Base-by-base conservation (phyloP, 1,139 yeast genomes). In the Casaregolazyma suthepensis region DNA sequence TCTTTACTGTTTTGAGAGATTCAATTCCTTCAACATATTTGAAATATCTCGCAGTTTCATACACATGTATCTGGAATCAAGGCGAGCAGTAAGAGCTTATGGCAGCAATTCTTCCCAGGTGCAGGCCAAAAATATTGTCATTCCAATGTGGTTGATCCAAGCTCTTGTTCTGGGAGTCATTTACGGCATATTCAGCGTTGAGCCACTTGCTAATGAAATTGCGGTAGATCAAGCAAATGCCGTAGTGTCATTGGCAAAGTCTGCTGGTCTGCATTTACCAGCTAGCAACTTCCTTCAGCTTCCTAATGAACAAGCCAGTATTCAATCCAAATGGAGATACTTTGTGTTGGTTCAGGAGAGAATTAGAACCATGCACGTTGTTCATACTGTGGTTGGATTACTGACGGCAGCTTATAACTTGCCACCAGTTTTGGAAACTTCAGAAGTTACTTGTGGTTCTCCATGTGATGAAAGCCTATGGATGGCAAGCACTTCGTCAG, bases 91-190 rank as follows among this genome's bases (percentile, higher is more conserved):
- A 52, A 74, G 79, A 18, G 77, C 76, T 58, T 76, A 74, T 56
- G 78, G 77, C 57, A 79, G 80, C 63, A 80, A 81, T 59, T 26
- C 40, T 17, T 44, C 44, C 26, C 46, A 47, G 7, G 40, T 43
- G 44, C 56, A 56, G 23, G 78, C n/a, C 20, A 47, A 38, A 9
- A 47, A 40, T 17, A 26, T 47, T 10, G 37, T 79, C 49, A 87
- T 89, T 1, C 96, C 96, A 1, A 68, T 89, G 51, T 87, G 93
- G 89, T 79, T 90, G n/a, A 87, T 89, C 51, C 98, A 91, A 67
- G 82, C 94, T 52, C 78, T 88, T 67, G 83, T 88, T 5, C 74
- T 91, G 53, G 87, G 89, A 58, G 87, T 89, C 48, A 85, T 88
- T 63, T 82, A 88, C 59, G 90, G 94, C 9, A 80, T 89, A 71